Evolutionary conservation across 176 grass and related monocot species (phyloP).

Genomic region (Musa acuminata): DNA sequence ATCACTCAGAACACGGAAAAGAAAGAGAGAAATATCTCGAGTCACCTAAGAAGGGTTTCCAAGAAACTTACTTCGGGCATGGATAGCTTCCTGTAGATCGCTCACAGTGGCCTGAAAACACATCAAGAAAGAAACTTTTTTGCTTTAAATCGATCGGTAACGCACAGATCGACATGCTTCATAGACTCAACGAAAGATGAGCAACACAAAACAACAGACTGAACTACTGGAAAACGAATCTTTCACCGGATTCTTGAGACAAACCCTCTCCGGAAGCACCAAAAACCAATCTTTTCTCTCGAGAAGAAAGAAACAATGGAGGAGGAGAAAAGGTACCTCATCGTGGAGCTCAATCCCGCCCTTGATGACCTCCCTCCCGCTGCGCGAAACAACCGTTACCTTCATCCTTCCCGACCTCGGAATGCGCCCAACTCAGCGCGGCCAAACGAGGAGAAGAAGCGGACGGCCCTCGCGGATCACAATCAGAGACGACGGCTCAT

Average conservation of each 20-base stretch:
- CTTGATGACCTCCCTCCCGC: constrained; percentile 76
- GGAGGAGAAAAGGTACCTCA: constrained; percentile 17
- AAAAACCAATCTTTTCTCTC: background rate
- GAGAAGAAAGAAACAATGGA: background rate
- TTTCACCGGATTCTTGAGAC: background rate
- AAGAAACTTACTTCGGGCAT: constrained; percentile 49
- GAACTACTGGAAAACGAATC: background rate
- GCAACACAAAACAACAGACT: background rate
- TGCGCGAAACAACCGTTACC: constrained; percentile 69
- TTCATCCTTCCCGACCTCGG: constrained; percentile 41
- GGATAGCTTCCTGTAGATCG: constrained; percentile 79
- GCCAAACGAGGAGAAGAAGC: background rate
- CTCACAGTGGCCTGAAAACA: constrained; percentile 77
- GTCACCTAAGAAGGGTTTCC: background rate
- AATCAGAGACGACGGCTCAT: background rate
- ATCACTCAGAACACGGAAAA: too few species aligned
- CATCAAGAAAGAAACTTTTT: constrained; percentile 13
- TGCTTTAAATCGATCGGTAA: background rate
- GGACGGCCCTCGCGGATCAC: background rate
- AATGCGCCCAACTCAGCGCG: background rate
- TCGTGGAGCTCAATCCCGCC: constrained; percentile 74
- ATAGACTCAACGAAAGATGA: background rate
- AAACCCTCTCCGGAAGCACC: background rate
- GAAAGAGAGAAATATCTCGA: background rate
- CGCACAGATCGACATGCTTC: background rate